Evolutionary conservation across 2,329 filamentous ascomycete species (phyloP).

Genomic region (Botryotinia narcissicola): DNA sequence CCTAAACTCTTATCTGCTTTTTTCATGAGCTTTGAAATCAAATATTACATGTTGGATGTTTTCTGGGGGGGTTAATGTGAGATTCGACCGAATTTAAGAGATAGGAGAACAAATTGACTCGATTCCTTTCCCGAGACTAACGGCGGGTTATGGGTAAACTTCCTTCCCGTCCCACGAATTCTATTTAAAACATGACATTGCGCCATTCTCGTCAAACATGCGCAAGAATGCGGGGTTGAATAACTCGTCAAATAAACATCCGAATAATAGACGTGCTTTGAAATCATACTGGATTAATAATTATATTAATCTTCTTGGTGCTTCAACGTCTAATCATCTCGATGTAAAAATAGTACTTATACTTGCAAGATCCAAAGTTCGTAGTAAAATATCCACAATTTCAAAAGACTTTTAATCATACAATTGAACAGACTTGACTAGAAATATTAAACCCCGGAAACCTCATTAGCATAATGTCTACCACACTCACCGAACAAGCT

Average conservation of each 20-base stretch:
- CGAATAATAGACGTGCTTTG: constrained; percentile 7
- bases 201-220: constrained; percentile 1
- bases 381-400: not conserved
- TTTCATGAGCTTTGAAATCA: constrained; percentile 4
- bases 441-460: not conserved
- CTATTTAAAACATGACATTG: constrained; percentile 2
- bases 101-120: not conserved
- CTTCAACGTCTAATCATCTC: not conserved
- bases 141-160: not conserved
- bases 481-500: constrained; percentile 19
- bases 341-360: constrained; percentile 4
- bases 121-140: not conserved
- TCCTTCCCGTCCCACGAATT: no score
- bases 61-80: not conserved
- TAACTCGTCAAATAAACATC: not conserved
- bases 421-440: not conserved
- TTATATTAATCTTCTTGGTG: not conserved
- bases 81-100: not conserved
- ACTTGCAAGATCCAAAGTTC: not conserved
- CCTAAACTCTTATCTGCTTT: not conserved
- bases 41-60: not conserved
- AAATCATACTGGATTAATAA: constrained; percentile 20
- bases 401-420: not conserved
- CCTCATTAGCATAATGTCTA: not conserved
- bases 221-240: constrained; percentile 11